phyloP scores from a whole-genome alignment of 2,329 filamentous ascomycete species.

The Diaporthe citrichinensis region DNA sequence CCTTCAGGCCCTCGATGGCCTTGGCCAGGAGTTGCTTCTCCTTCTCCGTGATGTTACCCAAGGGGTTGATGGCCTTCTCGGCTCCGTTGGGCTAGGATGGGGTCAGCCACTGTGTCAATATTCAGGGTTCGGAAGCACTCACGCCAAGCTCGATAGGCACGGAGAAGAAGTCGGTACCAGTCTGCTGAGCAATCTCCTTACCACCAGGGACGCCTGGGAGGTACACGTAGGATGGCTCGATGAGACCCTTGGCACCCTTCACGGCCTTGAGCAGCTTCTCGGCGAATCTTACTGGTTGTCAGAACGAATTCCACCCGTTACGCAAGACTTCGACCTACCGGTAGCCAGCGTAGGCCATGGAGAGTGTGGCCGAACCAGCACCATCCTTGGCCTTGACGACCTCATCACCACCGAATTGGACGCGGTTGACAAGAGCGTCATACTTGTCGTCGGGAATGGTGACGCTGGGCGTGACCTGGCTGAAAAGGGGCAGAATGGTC shows the following conservation, averaged over 20 bases:
- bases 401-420: constrained; percentile 98
- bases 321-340: constrained; percentile 67
- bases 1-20: constrained; percentile 83
- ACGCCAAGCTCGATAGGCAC: constrained; percentile 96
- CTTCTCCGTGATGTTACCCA: constrained; percentile 82
- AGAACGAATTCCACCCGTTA: constrained; percentile 15
- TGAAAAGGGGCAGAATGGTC: constrained; percentile 98
- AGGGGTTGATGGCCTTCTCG: constrained; percentile 86
- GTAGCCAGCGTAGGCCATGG: constrained; percentile 94
- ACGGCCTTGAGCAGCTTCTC: constrained; percentile 92
- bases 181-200: constrained; percentile 86
- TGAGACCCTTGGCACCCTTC: constrained; percentile 91
- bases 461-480: constrained; percentile 85
- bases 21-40: constrained; percentile 90
- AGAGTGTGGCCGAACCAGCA: constrained; percentile 85
- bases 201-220: constrained; percentile 91
- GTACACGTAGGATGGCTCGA: constrained; percentile 97
- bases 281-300: constrained; percentile 77
- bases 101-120: constrained; percentile 30
- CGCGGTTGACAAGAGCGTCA: constrained; percentile 90
- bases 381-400: constrained; percentile 90
- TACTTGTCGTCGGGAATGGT: constrained; percentile 91
- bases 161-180: constrained; percentile 93
- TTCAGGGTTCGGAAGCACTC: constrained; percentile 60
- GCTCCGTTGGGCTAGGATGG: constrained; percentile 80